Evolutionary conservation across 2,329 filamentous ascomycete species (phyloP).

Genomic region (Penicillium sp.): DNA sequence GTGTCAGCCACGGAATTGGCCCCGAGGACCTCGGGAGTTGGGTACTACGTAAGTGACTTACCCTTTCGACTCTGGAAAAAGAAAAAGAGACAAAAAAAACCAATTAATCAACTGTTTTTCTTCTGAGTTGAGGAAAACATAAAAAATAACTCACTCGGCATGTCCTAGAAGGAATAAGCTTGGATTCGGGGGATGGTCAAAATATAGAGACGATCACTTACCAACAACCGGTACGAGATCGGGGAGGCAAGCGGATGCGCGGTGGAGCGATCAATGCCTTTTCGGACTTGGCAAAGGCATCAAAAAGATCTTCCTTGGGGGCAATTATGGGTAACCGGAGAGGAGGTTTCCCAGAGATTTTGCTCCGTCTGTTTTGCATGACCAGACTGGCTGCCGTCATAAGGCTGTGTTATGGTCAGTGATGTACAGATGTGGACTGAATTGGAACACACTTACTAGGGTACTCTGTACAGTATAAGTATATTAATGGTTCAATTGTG

Average conservation of each 20-base stretch:
- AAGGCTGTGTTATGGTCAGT: conserved; percentile 13
- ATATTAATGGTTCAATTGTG: neutral
- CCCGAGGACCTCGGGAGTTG: too few relatives aligned
- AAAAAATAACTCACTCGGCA: conserved; percentile 40
- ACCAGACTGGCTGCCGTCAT: conserved; percentile 37
- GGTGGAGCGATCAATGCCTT: conserved; percentile 37
- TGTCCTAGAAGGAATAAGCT: conserved; percentile 36
- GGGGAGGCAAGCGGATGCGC: conserved; percentile 52
- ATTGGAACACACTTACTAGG: conserved; percentile 9
- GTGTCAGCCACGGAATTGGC: conserved; percentile 17
- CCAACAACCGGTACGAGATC: conserved; percentile 57
- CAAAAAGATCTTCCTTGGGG: conserved; percentile 42
- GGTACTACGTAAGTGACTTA: conserved; percentile 10
- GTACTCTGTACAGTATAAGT: neutral
- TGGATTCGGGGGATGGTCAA: neutral
- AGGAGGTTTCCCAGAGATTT: conserved; percentile 39
- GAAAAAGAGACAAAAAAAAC: conserved; percentile 8
- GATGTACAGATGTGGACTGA: conserved; percentile 11
- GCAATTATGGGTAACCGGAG: conserved; percentile 47
- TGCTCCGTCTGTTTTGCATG: conserved; percentile 40
- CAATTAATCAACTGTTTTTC: conserved; percentile 11
- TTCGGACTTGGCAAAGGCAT: conserved; percentile 31
- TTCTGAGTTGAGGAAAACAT: neutral
- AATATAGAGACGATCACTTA: conserved; percentile 30
- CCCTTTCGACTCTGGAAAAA: conserved; percentile 42